Conservation (phyloP, 106 monocot genomes). For the Apostasia shenzhenica region DNA sequence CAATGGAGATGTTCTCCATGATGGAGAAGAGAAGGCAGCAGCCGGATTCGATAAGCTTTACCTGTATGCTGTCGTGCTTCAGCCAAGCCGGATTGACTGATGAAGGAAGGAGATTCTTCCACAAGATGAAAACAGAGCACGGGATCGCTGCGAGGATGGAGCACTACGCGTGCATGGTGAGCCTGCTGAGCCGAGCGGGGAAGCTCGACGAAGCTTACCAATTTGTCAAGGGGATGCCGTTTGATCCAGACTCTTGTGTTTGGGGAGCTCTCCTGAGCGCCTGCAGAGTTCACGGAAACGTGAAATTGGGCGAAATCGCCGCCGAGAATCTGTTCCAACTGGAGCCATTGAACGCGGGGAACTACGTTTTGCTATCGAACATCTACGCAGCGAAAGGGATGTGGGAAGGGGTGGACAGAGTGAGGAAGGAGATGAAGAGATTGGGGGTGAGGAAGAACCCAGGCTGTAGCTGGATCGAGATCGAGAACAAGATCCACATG, state of each 20-base stretch:
- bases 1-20: constrained; percentile 30
- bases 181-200: constrained; percentile 62
- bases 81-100: constrained; percentile 55
- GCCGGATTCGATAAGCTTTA: constrained; percentile 62
- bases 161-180: constrained; percentile 82
- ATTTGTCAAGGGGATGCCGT: constrained; percentile 46
- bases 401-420: constrained; percentile 39
- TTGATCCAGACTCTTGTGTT: constrained; percentile 60
- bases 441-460: constrained; percentile 67
- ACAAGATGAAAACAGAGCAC: constrained; percentile 36
- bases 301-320: constrained; percentile 64
- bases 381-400: constrained; percentile 72
- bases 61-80: constrained; percentile 57
- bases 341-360: constrained; percentile 75
- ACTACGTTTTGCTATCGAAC: constrained; percentile 73
- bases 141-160: constrained; percentile 50
- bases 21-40: constrained; percentile 40
- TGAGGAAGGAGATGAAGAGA: constrained; percentile 52
- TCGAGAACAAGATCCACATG: constrained; percentile 63
- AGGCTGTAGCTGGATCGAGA: constrained; percentile 81
- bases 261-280: constrained; percentile 84
- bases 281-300: constrained; percentile 52
- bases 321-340: constrained; percentile 56
- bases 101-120: constrained; percentile 49
- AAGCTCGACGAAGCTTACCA: constrained; percentile 52